Percentiles rank a stretch among this genome's conserved stretches.
phyloP scores from a whole-genome alignment of 1,284 basidiomycete genomes.

The Sporisorium graminicola region DNA sequence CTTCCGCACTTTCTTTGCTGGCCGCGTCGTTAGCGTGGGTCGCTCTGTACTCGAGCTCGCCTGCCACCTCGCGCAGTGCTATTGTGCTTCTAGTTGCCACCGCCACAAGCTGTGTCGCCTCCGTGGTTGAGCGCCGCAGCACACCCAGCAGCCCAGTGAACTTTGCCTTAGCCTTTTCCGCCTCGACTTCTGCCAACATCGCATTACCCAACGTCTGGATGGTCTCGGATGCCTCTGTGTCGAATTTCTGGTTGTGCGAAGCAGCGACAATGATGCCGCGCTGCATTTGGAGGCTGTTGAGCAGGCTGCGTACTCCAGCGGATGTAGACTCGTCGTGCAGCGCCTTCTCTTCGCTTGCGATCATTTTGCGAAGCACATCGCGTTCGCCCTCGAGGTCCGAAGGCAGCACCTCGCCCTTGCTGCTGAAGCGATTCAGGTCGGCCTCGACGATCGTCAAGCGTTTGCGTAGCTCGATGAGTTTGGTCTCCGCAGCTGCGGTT shows the following conservation, averaged over 20 bases:
- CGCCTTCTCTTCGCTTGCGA: slow-evolving; percentile 79
- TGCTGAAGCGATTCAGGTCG: slow-evolving; percentile 26
- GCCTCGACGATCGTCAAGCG: slow-evolving; percentile 78
- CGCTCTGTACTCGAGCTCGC: slow-evolving; percentile 73
- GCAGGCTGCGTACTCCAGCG: slow-evolving; percentile 77
- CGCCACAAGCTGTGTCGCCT: slow-evolving; percentile 79
- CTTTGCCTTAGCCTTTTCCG: slow-evolving; percentile 78
- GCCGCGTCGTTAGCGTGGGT: slow-evolving; percentile 69
- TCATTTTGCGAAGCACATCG: slow-evolving; percentile 78
- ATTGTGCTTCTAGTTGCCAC: slow-evolving; percentile 84
- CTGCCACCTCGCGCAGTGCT: slow-evolving; percentile 78
- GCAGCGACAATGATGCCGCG: slow-evolving; percentile 84
- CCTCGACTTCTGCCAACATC: slow-evolving; percentile 80
- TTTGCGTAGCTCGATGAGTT: slow-evolving; percentile 77
- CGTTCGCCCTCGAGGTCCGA: slow-evolving; percentile 79
- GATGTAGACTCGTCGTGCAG: slow-evolving; percentile 77
- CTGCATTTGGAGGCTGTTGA: slow-evolving; percentile 83
- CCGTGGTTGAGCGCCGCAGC: slow-evolving; percentile 77
- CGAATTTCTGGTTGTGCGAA: slow-evolving; percentile 82
- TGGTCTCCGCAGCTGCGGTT: slow-evolving; percentile 80
- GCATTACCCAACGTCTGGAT: slow-evolving; percentile 80
- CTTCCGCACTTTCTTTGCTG: slow-evolving; percentile 71
- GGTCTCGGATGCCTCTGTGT: slow-evolving; percentile 79
- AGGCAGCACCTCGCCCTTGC: slow-evolving; percentile 49
- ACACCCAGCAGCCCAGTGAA: slow-evolving; percentile 78